Percentiles rank a stretch among this genome's conserved stretches.
Evolutionary conservation across 2,329 filamentous ascomycete genomes (phyloP).

Genomic region (Beauveria australis): DNA sequence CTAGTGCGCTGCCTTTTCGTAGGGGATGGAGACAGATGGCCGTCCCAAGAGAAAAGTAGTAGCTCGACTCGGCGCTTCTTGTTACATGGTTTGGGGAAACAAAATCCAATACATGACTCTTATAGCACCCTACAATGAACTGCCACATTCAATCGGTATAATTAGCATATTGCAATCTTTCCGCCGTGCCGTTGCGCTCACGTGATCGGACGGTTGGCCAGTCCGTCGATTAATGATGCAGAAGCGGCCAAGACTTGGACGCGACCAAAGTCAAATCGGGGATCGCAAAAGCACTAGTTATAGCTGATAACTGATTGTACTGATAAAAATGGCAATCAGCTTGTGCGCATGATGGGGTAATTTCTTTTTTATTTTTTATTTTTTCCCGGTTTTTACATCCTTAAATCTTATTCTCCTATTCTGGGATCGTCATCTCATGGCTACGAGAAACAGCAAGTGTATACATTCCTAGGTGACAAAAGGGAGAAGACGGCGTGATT

Average conservation of each 20-base stretch:
- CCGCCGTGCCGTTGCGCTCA: slow-evolving; percentile 11
- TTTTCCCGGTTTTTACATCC: too few relatives aligned
- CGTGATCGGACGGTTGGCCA: slow-evolving; percentile 11
- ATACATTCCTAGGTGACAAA: too few relatives aligned
- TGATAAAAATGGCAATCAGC: too few relatives aligned
- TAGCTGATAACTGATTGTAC: too few relatives aligned
- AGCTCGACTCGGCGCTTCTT: neutral
- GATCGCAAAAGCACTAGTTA: too few relatives aligned
- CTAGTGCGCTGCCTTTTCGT: neutral
- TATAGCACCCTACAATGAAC: neutral
- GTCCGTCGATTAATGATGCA: neutral
- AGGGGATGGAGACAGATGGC: neutral
- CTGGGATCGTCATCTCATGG: too few relatives aligned
- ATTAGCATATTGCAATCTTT: neutral
- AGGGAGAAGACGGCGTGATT: too few relatives aligned
- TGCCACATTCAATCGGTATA: neutral
- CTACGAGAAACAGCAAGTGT: too few relatives aligned
- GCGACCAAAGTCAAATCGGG: neutral
- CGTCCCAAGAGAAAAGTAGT: neutral
- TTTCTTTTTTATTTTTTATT: too few relatives aligned
- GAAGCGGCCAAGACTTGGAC: neutral
- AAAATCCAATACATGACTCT: neutral
- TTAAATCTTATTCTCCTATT: too few relatives aligned
- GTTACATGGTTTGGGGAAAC: neutral
- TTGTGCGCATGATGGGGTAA: too few relatives aligned